Base-by-base conservation (phyloP, 2,329 filamentous ascomycete genomes). In the Cercospora beticola region DNA sequence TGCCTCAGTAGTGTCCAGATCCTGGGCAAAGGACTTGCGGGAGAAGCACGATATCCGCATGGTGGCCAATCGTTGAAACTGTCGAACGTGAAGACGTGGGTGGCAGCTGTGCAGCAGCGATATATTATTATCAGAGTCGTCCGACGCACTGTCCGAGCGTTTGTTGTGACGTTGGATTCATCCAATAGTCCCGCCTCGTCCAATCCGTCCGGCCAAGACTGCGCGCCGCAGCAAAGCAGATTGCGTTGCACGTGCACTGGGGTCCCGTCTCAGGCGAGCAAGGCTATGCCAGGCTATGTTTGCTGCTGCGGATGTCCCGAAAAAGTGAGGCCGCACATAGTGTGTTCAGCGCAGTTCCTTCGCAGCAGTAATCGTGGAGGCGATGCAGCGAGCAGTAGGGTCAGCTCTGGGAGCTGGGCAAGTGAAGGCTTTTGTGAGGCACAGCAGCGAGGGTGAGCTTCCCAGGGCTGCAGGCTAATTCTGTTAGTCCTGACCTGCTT, bases 21-120 rank as follows among this genome's bases (percentile, higher is more conserved):
- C 68, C 66, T 69, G 71, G 67, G 71, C 70, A 64, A 70, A 23
- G 43, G 52, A 52, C 58, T 61, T 70, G 64, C 60, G 40, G 57
- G 72, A 74, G 66, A 78, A 78, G 70, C 76, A 78, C 65, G 68
- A 74, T 64, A 78, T 68, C 18, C 68, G 72, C 76, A 77, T 78
- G 43, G 31, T 74, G 16, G 57, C 40, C 40, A 58, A 49, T 43
- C 26, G 60, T 62, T 33, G 58, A 40, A 43, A 18, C 52, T 49
- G 60, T 62, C 31, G n/a, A 23, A 43, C 16, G n/a, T 67, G 36
- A 33, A 58, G 62, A 64, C 36, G 59, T 56, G 46, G 49, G 60
- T 43, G 62, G 33, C 54, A 43, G 64, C 26, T 43, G 36, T 43
- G 58, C 33, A 12, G 46, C 30, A 28, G 40, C 31, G 30, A 28